Evolutionary conservation across 1,284 basidiomycete species (phyloP).

Genomic region (Cutaneotrichosporon cavernicola): DNA sequence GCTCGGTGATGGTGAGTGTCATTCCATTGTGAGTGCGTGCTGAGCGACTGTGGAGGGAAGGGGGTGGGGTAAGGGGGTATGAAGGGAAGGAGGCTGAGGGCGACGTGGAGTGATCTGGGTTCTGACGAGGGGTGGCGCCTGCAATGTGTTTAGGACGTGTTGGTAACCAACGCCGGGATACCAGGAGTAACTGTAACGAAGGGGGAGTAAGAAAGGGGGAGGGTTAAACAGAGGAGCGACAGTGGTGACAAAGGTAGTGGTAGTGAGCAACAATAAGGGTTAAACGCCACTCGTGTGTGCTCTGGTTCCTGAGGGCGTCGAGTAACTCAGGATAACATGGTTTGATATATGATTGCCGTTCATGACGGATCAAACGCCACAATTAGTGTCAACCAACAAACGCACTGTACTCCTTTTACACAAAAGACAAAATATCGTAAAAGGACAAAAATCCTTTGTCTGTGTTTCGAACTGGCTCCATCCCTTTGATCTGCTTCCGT

Average conservation of each 20-base stretch:
- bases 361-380: neutral
- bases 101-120: too few species aligned
- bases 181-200: neutral
- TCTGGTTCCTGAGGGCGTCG: neutral
- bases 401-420: neutral
- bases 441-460: neutral
- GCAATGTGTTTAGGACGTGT: neutral
- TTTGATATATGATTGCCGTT: neutral
- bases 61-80: neutral
- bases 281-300: neutral
- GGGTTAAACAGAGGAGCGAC: neutral
- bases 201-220: neutral
- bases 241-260: neutral
- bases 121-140: too few species aligned
- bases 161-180: too few species aligned
- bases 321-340: neutral
- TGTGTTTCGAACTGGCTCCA: too few species aligned
- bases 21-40: neutral
- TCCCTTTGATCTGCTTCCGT: too few species aligned
- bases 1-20: neutral
- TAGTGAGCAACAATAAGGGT: constrained; percentile 2
- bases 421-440: neutral
- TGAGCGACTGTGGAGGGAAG: neutral
- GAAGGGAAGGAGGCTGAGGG: too few species aligned
- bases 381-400: neutral